These are phyloP conservation scores for Austroboletus festivus DNA, from an alignment of 768 basidiomycete genomes.

Conservation along the genomic window DNA sequence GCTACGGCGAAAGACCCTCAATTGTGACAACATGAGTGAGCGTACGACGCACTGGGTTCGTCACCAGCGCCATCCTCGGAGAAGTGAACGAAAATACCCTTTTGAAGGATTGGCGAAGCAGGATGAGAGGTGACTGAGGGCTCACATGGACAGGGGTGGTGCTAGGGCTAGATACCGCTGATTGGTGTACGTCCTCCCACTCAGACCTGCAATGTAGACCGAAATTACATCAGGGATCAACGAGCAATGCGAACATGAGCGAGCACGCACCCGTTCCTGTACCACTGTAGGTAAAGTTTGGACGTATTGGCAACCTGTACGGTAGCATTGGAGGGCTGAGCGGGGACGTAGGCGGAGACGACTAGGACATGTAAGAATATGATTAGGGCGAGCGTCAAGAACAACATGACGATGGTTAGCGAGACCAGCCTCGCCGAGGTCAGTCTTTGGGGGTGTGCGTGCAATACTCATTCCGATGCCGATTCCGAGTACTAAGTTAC, in stretches of 20 bases:
- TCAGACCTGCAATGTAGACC: slow-evolving; percentile 44
- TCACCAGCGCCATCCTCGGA: slow-evolving; percentile 55
- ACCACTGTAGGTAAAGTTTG: slow-evolving; percentile 60
- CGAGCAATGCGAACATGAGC: not conserved
- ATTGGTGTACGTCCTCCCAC: slow-evolving; percentile 55
- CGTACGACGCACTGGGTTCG: slow-evolving; percentile 48
- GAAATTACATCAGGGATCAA: slow-evolving; percentile 9
- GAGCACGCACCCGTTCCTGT: slow-evolving; percentile 42
- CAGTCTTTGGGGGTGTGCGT: no score
- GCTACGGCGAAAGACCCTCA: slow-evolving; percentile 38
- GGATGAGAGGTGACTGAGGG: not conserved
- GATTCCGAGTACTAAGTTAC: no score
- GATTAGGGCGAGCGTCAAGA: slow-evolving; percentile 3
- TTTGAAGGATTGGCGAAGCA: not conserved
- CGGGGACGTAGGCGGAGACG: slow-evolving; percentile 62
- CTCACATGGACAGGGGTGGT: slow-evolving; percentile 56
- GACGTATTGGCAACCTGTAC: slow-evolving; percentile 44
- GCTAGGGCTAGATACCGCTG: slow-evolving; percentile 45
- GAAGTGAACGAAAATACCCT: slow-evolving; percentile 87
- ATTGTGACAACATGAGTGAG: slow-evolving; percentile 18
- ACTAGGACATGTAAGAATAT: slow-evolving; percentile 2
- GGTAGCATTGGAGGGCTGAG: slow-evolving; percentile 67
- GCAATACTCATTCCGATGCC: no score
- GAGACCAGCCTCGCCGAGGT: no score
- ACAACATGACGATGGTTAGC: no score